These are phyloP conservation scores for Zizania palustris DNA, from an alignment of 202 grass and related monocot species.

Conservation along the genomic window DNA sequence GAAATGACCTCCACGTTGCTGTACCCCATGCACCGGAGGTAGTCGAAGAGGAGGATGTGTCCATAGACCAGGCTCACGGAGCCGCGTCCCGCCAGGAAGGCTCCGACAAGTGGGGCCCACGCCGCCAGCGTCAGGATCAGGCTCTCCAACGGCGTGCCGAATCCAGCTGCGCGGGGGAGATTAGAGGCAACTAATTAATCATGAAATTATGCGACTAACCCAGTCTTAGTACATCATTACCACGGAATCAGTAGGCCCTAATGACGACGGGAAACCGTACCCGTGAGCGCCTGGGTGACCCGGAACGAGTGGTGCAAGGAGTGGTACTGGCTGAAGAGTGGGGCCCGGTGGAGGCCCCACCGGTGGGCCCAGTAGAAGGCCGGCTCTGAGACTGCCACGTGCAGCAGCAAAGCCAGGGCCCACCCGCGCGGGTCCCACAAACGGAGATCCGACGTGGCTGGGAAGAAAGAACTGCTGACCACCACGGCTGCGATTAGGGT, in stretches of 20 bases:
- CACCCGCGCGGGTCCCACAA: constrained; percentile 50
- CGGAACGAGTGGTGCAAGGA: constrained; percentile 64
- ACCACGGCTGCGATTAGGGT: constrained; percentile 54
- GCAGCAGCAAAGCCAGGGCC: constrained; percentile 56
- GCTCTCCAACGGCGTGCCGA: constrained; percentile 82
- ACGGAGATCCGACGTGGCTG: constrained; percentile 24
- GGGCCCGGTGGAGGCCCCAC: constrained; percentile 47
- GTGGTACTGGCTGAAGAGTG: constrained; percentile 66
- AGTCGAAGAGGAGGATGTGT: constrained; percentile 72
- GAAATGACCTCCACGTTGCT: constrained; percentile 87
- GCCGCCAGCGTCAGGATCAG: constrained; percentile 60
- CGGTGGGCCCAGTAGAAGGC: constrained; percentile 72
- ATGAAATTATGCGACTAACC: not conserved
- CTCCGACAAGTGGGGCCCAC: constrained; percentile 53
- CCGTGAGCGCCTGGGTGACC: constrained; percentile 69
- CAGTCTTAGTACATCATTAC: not conserved
- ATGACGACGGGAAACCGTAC: constrained; percentile 24
- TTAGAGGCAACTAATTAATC: not conserved
- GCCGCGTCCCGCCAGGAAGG: constrained; percentile 57
- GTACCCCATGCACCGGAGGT: constrained; percentile 78
- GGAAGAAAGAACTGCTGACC: constrained; percentile 31
- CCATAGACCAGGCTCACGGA: constrained; percentile 70
- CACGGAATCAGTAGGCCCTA: not conserved
- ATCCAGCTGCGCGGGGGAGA: constrained; percentile 47
- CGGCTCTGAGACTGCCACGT: constrained; percentile 74